Percentiles rank a stretch among this genome's conserved stretches.
phyloP scores from a whole-genome alignment of 148 eudicot genomes.

The Oxyria digyna region DNA sequence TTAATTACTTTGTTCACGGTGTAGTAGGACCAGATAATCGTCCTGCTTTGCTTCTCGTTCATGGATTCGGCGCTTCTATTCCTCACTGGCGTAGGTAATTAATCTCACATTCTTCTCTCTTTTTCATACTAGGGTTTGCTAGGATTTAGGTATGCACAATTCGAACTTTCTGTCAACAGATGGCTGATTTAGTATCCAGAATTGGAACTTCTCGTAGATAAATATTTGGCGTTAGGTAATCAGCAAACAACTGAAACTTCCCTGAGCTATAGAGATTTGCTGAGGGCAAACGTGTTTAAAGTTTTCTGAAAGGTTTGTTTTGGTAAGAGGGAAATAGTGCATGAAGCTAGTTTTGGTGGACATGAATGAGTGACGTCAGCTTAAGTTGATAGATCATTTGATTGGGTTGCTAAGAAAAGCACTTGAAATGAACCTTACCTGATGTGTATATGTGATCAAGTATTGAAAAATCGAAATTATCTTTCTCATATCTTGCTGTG shows the following conservation, averaged over 20 bases:
- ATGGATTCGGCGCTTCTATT: constrained; percentile 92
- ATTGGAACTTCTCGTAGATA: background rate
- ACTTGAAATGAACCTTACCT: too few relatives aligned
- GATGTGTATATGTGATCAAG: background rate
- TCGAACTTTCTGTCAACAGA: background rate
- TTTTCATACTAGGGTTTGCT: background rate
- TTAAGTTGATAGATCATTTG: background rate
- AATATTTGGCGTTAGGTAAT: background rate
- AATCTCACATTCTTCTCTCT: background rate
- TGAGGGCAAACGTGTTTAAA: background rate
- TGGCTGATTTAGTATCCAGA: background rate
- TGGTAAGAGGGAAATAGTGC: background rate
- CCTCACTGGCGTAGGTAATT: constrained; percentile 87
- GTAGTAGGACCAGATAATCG: background rate
- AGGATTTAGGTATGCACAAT: background rate
- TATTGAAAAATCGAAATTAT: background rate
- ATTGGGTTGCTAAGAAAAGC: too few relatives aligned
- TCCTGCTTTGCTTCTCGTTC: constrained; percentile 73
- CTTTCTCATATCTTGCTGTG: background rate
- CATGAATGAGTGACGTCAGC: background rate
- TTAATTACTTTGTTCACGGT: constrained; percentile 50
- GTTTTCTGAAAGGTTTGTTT: background rate
- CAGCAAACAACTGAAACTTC: background rate
- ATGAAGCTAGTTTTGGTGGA: background rate
- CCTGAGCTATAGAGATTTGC: background rate